Evolutionary conservation across 257 asterid genomes (phyloP).

Genomic region (Solanum chmielewskii): DNA sequence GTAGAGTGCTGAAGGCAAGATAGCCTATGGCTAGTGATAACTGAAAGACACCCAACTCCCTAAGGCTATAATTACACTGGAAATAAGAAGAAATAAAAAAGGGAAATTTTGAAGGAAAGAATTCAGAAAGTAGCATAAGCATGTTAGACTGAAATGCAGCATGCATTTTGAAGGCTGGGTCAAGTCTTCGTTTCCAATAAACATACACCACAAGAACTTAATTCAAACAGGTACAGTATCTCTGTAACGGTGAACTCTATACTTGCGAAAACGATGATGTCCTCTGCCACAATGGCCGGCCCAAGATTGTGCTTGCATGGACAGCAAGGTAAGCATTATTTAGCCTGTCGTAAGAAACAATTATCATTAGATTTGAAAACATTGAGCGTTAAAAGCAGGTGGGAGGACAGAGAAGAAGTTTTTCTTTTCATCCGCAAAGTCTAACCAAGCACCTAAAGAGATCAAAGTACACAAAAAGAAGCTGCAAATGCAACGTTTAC

Average conservation of each 20-base stretch:
- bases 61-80: not conserved
- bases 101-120: not conserved
- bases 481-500: constrained; percentile 24
- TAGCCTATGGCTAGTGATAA: not conserved
- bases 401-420: not conserved
- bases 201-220: not conserved
- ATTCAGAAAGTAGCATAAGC: not conserved
- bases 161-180: not conserved
- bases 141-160: not conserved
- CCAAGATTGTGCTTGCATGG: constrained; percentile 74
- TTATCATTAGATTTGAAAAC: not conserved
- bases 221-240: constrained; percentile 2
- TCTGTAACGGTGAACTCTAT: constrained; percentile 2
- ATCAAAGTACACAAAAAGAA: not conserved
- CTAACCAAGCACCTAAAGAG: not conserved
- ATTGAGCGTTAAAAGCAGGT: not conserved
- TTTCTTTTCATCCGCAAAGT: not conserved
- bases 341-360: constrained; percentile 29
- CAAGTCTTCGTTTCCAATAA: not conserved
- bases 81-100: not conserved
- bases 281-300: constrained; percentile 89
- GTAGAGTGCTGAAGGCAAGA: not conserved
- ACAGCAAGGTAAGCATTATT: constrained; percentile 74
- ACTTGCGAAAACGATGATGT: constrained; percentile 37
- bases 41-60: not conserved